phyloP scores from a whole-genome alignment of 148 eudicot species.

The Agrostemma githago region DNA sequence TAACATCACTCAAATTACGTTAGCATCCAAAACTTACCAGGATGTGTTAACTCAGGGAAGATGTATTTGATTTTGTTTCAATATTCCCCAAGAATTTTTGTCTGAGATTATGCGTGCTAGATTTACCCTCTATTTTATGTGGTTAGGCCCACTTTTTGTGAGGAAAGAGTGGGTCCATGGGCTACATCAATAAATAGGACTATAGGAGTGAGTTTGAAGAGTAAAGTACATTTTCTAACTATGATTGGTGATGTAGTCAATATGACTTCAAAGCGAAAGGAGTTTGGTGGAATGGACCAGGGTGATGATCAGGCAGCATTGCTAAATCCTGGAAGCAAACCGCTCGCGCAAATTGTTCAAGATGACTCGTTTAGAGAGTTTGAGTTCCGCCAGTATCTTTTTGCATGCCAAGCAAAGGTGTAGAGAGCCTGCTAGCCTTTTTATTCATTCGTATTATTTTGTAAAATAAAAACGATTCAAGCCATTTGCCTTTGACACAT shows the following conservation, averaged over 20 bases:
- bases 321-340: conserved; percentile 61
- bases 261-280: conserved; percentile 55
- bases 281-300: conserved; percentile 83
- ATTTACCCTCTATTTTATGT: neutral
- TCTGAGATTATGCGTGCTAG: conserved; percentile 1
- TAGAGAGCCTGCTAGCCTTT: conserved; percentile 16
- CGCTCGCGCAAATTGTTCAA: conserved; percentile 75
- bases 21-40: too few relatives aligned
- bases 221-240: conserved; percentile 1
- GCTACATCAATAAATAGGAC: too few relatives aligned
- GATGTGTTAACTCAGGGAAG: neutral
- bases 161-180: too few relatives aligned
- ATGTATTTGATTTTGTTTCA: neutral
- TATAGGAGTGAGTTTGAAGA: neutral
- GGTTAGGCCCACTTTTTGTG: too few relatives aligned
- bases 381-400: conserved; percentile 92
- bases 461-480: neutral
- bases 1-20: neutral
- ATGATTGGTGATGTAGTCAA: conserved; percentile 44
- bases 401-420: conserved; percentile 98
- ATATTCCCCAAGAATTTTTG: neutral
- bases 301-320: conserved; percentile 95
- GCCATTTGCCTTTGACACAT: neutral
- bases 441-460: neutral
- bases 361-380: conserved; percentile 96